Percentiles rank a stretch among this genome's conserved stretches.
Conservation (phyloP, 768 basidiomycete genomes). For the Infundibulicybe gibba region DNA sequence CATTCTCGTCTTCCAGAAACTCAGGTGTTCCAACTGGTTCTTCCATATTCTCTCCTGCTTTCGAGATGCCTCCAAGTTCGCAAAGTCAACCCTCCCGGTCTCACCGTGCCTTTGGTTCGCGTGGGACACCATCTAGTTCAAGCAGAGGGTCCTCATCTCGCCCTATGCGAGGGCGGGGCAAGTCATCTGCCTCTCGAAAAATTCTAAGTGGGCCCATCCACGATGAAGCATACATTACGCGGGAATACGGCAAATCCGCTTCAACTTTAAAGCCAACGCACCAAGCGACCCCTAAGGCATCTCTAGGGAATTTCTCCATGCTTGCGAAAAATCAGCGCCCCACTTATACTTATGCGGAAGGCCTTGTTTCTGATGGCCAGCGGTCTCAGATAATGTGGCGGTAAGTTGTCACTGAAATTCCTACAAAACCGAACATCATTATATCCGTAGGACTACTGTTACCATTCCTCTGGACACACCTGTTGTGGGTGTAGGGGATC, state of each 20-base stretch:
- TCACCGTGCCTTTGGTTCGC: conserved; percentile 2
- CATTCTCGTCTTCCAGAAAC: conserved; percentile 17
- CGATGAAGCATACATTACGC: conserved; percentile 27
- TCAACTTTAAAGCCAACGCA: conserved; percentile 26
- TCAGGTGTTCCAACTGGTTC: conserved; percentile 7
- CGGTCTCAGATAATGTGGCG: conserved; percentile 30
- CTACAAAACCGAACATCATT: neutral
- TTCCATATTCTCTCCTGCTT: conserved; percentile 11
- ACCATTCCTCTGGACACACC: conserved; percentile 31
- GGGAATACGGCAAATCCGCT: conserved; percentile 24
- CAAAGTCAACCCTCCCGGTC: conserved; percentile 1
- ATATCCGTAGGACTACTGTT: conserved; percentile 33
- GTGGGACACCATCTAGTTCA: conserved; percentile 6
- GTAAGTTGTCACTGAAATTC: conserved; percentile 23
- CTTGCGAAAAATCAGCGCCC: conserved; percentile 22
- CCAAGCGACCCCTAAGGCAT: conserved; percentile 31
- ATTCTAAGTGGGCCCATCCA: conserved; percentile 30
- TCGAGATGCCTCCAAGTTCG: conserved; percentile 23
- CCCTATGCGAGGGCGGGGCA: conserved; percentile 7
- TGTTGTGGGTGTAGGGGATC: conserved; percentile 63
- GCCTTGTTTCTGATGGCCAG: conserved; percentile 17
- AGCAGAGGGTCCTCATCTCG: conserved; percentile 12
- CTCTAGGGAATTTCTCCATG: conserved; percentile 36
- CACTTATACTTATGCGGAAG: conserved; percentile 27
- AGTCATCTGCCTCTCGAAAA: conserved; percentile 2